Conservation (phyloP, 2,329 filamentous ascomycete species). For the Alternaria ethzedia region DNA sequence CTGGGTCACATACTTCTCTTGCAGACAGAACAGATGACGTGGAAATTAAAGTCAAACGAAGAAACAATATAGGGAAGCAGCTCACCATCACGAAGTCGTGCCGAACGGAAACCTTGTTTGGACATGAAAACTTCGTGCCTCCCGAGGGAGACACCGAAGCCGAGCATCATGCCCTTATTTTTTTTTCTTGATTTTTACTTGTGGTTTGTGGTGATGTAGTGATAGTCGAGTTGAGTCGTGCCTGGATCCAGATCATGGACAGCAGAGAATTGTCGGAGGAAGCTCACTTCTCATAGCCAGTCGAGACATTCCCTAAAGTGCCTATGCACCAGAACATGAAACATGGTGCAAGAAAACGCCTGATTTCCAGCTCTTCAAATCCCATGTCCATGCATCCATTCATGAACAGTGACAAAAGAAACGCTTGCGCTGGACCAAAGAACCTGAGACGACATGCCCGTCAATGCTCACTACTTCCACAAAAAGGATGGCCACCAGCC, state of each 20-base stretch:
- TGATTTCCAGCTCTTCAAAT: constrained; percentile 15
- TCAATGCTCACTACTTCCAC: constrained; percentile 20
- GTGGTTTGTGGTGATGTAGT: constrained; percentile 24
- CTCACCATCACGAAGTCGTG: constrained; percentile 2
- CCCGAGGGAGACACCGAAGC: constrained; percentile 17
- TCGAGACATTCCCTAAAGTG: constrained; percentile 17
- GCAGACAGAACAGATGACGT: not conserved
- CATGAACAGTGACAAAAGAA: constrained; percentile 22
- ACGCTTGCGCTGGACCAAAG: constrained; percentile 8
- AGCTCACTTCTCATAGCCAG: constrained; percentile 22
- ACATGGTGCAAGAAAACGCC: constrained; percentile 14
- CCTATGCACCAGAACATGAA: constrained; percentile 16
- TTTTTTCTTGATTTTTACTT: constrained; percentile 39
- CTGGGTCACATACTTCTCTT: not conserved
- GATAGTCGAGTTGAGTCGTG: constrained; percentile 29
- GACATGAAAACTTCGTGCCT: constrained; percentile 38
- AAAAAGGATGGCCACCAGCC: constrained; percentile 18
- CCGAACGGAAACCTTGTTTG: constrained; percentile 10
- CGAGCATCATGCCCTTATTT: constrained; percentile 45
- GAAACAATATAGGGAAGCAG: not conserved
- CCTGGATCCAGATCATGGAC: constrained; percentile 31
- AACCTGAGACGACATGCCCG: constrained; percentile 9
- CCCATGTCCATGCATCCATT: constrained; percentile 16
- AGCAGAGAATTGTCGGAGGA: constrained; percentile 26
- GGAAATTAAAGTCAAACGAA: not conserved